These are phyloP conservation scores for Calonectria pteridis DNA, from an alignment of 2,329 filamentous ascomycete genomes.

Conservation along the genomic window DNA sequence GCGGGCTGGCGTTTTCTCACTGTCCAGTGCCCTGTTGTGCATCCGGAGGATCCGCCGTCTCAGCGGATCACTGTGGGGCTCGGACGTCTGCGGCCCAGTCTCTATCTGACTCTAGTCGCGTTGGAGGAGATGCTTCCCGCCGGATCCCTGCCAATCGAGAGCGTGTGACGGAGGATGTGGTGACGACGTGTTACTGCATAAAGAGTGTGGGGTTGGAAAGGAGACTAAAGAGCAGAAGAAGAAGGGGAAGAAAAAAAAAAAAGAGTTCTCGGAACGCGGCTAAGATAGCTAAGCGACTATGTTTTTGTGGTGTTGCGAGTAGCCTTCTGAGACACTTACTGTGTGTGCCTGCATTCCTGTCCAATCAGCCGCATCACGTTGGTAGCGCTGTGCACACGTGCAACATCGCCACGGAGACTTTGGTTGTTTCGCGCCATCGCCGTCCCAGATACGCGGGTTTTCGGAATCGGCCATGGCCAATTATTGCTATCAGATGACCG, in stretches of 20 bases:
- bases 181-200: background rate
- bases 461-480: background rate
- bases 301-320: background rate
- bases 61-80: constrained; percentile 17
- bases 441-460: background rate
- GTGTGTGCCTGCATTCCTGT: background rate
- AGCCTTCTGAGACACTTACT: constrained; percentile 5
- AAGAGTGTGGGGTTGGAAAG: constrained; percentile 1
- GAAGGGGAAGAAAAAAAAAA: too few relatives aligned
- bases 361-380: constrained; percentile 20
- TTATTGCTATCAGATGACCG: background rate
- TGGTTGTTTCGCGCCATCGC: background rate
- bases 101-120: constrained; percentile 11
- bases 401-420: background rate
- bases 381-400: background rate
- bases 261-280: background rate
- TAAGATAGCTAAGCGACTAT: background rate
- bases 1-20: constrained; percentile 19
- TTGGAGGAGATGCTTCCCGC: constrained; percentile 7
- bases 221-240: background rate
- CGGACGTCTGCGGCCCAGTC: background rate
- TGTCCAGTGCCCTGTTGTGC: constrained; percentile 3
- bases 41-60: constrained; percentile 24
- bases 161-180: background rate
- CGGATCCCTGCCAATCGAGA: background rate